These are phyloP conservation scores for Zopfochytrium polystomum DNA, from an alignment of 371 early-diverging fungal species.

Conservation along the genomic window DNA sequence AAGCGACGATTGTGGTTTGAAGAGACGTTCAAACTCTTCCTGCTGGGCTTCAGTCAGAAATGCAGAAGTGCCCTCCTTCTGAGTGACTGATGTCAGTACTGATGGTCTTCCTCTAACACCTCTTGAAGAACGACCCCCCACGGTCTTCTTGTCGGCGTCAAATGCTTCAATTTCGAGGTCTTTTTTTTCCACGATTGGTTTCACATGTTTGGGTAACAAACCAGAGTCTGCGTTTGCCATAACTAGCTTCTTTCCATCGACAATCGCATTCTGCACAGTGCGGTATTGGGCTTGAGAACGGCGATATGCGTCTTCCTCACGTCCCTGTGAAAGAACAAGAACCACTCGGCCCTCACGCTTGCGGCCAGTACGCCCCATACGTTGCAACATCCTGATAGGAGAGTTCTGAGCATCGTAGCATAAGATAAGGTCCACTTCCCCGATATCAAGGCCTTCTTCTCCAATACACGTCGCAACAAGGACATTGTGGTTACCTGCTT, in stretches of 20 bases:
- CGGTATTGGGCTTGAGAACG: slow-evolving; percentile 42
- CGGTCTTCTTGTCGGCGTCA: slow-evolving; percentile 24
- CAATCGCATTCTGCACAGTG: slow-evolving; percentile 51
- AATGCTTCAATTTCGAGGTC: slow-evolving; percentile 27
- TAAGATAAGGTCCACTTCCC: slow-evolving; percentile 91
- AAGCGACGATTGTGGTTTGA: background rate
- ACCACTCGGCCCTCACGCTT: slow-evolving; percentile 82
- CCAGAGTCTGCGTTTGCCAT: slow-evolving; percentile 33
- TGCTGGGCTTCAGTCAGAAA: slow-evolving; percentile 9
- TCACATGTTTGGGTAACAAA: slow-evolving; percentile 49
- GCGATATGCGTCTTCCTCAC: slow-evolving; percentile 68
- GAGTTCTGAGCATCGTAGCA: slow-evolving; percentile 86
- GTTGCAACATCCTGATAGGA: slow-evolving; percentile 81
- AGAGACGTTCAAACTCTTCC: slow-evolving; percentile 13
- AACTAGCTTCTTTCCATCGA: slow-evolving; percentile 35
- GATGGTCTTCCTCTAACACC: background rate
- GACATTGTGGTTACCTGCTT: slow-evolving; percentile 71
- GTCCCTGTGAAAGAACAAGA: slow-evolving; percentile 74
- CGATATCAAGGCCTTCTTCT: slow-evolving; percentile 96
- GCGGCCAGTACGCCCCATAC: slow-evolving; percentile 93
- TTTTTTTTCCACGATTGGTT: slow-evolving; percentile 43
- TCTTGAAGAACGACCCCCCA: slow-evolving; percentile 14
- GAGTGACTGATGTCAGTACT: background rate
- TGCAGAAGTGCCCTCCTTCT: background rate
- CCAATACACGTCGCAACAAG: slow-evolving; percentile 91